phyloP scores from a whole-genome alignment of 805 yeast species.

The Lipomyces anomalus region DNA sequence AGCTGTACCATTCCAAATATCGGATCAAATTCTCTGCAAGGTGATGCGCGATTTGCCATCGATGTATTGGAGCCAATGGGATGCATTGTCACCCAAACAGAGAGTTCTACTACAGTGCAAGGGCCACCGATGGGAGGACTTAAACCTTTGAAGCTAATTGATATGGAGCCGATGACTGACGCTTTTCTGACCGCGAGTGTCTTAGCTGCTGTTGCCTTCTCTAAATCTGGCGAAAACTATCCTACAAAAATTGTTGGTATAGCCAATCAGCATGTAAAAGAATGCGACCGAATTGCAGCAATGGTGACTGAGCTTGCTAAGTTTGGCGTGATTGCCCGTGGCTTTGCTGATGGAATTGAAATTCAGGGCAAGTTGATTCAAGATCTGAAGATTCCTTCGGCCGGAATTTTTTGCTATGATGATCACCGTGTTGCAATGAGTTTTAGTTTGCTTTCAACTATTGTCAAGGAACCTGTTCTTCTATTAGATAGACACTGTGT shows the following conservation, averaged over 20 bases:
- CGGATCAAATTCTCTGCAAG: slow-evolving; percentile 87
- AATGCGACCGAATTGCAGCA: slow-evolving; percentile 92
- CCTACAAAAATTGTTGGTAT: slow-evolving; percentile 85
- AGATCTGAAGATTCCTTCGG: slow-evolving; percentile 51
- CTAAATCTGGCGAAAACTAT: slow-evolving; percentile 37
- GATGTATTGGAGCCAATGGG: slow-evolving; percentile 96
- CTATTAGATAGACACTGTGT: slow-evolving; percentile 87
- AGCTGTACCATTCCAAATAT: slow-evolving; percentile 91
- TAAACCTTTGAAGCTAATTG: slow-evolving; percentile 66
- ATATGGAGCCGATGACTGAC: slow-evolving; percentile 99
- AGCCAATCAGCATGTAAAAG: slow-evolving; percentile 97
- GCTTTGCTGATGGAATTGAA: slow-evolving; percentile 87
- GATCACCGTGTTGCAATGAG: slow-evolving; percentile 99
- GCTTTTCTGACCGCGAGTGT: slow-evolving; percentile 96
- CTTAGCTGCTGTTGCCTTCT: slow-evolving; percentile 82
- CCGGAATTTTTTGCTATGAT: slow-evolving; percentile 75
- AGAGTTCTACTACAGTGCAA: slow-evolving; percentile 80
- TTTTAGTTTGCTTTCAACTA: slow-evolving; percentile 78
- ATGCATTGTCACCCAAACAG: slow-evolving; percentile 77
- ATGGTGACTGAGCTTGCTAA: slow-evolving; percentile 85
- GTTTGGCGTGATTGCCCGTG: slow-evolving; percentile 81
- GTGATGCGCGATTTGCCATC: slow-evolving; percentile 93
- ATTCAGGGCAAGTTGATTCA: slow-evolving; percentile 57
- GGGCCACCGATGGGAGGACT: slow-evolving; percentile 74
- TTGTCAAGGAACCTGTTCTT: slow-evolving; percentile 55